These are phyloP conservation scores for Suhomyces panamericanus DNA, from an alignment of 1,139 yeast species.

Conservation along the genomic window DNA sequence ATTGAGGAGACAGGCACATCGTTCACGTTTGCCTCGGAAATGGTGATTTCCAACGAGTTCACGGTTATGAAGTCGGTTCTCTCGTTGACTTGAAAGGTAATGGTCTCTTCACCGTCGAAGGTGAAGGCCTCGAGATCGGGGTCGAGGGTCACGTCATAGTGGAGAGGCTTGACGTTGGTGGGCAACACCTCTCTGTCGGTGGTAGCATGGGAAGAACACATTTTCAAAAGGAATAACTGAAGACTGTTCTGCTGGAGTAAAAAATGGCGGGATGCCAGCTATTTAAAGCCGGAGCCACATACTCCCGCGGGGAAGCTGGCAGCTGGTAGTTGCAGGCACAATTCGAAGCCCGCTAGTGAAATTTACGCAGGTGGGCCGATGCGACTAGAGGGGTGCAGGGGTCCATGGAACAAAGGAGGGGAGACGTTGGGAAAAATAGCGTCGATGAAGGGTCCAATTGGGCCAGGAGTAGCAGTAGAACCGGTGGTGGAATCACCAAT, in stretches of 20 bases:
- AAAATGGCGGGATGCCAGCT: too few relatives aligned
- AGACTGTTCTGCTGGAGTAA: not conserved
- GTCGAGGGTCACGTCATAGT: constrained; percentile 69
- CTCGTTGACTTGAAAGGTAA: constrained; percentile 64
- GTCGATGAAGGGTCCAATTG: too few relatives aligned
- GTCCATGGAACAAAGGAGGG: too few relatives aligned
- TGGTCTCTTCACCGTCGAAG: constrained; percentile 64
- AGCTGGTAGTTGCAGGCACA: too few relatives aligned
- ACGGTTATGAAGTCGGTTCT: constrained; percentile 51
- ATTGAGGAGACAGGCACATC: constrained; percentile 33
- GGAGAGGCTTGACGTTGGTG: constrained; percentile 66
- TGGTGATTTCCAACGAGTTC: constrained; percentile 65
- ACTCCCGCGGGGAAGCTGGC: too few relatives aligned
- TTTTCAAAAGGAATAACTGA: not conserved
- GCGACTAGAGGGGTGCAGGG: too few relatives aligned
- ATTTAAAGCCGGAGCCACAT: too few relatives aligned
- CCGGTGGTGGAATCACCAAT: too few relatives aligned
- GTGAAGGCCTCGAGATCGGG: constrained; percentile 73
- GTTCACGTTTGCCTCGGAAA: constrained; percentile 51
- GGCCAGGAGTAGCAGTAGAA: too few relatives aligned
- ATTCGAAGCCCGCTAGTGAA: too few relatives aligned
- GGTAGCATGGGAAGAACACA: constrained; percentile 18
- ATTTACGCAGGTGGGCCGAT: too few relatives aligned
- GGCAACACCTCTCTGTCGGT: constrained; percentile 69
- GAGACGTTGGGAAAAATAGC: too few relatives aligned